Base-by-base conservation (phyloP, 345 rosid genomes). In the Trapa incisa region DNA sequence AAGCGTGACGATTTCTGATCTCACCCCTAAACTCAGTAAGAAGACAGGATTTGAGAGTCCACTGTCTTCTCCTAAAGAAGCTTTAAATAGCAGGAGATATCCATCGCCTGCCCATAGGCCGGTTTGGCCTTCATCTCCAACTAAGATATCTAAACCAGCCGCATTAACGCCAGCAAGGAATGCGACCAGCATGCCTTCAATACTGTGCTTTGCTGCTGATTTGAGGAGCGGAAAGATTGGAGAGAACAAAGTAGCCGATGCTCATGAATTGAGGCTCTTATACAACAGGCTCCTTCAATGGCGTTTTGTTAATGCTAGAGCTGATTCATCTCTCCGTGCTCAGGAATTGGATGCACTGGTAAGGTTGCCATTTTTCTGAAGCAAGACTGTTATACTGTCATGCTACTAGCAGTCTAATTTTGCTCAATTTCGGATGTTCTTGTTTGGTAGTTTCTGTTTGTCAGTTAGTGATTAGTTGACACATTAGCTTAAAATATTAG, bases 231-330 rank as follows among this genome's bases (percentile, higher is more conserved):
- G 92, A 53, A 90, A 87, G 76, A 75, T 85, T 47, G 94, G 96
- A 76, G 98, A 86, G 71, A 83, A 80, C 71, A 79, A 87, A 2
- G 79, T 93, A 71, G 71, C 74, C 68, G 88, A 89, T 76, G 98
- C 96, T 15, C 98, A 89, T 70, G 64, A 75, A 77, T 83, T 85
- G 83, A 86, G 96, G 86, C 97, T 89, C 79, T 75, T 93, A 53
- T 84, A 93, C 72, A 88, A 89, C 73, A 83, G 83, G 67, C 75
- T 84, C 72, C 75, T 93, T 76, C 93, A 88, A 76, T 89, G 92
- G 98, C 85, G 96, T 76, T 85, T 93, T 77, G 86, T 80, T 60
- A 89, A 88, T 78, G 96, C 97, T 1, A 80, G 86, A 73, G 92
- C 89, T 37, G 89, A 83, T 78, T 82, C 92, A 69, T 81, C 88